Evolutionary conservation across 2,329 filamentous ascomycete genomes (phyloP).

Genomic region (Aspergillus sp.): DNA sequence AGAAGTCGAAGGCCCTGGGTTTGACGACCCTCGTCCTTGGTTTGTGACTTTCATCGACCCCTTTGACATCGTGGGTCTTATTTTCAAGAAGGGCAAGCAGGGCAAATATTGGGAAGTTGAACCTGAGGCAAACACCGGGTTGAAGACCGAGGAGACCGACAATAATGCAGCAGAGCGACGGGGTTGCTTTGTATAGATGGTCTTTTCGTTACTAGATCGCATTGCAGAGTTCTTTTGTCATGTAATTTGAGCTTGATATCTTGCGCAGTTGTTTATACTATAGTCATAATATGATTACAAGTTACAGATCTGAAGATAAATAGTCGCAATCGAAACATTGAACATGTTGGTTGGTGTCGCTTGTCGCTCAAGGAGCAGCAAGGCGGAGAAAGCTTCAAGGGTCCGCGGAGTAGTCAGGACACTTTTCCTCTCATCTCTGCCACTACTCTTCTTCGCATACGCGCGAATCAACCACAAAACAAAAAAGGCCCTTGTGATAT

Average conservation of each 20-base stretch:
- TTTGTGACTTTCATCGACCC: slow-evolving; percentile 50
- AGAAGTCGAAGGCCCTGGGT: slow-evolving; percentile 56
- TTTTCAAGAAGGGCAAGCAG: slow-evolving; percentile 41
- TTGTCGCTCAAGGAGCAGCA: neutral
- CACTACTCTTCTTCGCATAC: neutral
- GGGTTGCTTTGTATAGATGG: slow-evolving; percentile 1
- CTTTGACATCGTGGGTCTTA: slow-evolving; percentile 46
- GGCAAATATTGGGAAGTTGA: slow-evolving; percentile 45
- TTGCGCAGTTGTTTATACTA: neutral
- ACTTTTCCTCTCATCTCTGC: slow-evolving; percentile 11
- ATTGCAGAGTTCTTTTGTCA: neutral
- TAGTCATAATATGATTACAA: neutral
- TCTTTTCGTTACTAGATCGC: neutral
- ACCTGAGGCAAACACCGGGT: neutral
- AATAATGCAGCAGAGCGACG: neutral
- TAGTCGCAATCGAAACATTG: too few species aligned
- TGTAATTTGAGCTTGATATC: too few species aligned
- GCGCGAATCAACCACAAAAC: neutral
- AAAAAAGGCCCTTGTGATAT: neutral
- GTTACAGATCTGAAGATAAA: neutral
- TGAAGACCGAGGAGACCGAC: neutral
- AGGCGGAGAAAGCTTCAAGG: slow-evolving; percentile 10
- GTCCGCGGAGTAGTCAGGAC: slow-evolving; percentile 5
- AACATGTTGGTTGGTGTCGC: neutral
- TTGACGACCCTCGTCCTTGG: slow-evolving; percentile 52